Percentiles rank a stretch among this genome's conserved stretches.
phyloP scores from a whole-genome alignment of 345 rosid genomes.

The Euphorbia tirucalli region DNA sequence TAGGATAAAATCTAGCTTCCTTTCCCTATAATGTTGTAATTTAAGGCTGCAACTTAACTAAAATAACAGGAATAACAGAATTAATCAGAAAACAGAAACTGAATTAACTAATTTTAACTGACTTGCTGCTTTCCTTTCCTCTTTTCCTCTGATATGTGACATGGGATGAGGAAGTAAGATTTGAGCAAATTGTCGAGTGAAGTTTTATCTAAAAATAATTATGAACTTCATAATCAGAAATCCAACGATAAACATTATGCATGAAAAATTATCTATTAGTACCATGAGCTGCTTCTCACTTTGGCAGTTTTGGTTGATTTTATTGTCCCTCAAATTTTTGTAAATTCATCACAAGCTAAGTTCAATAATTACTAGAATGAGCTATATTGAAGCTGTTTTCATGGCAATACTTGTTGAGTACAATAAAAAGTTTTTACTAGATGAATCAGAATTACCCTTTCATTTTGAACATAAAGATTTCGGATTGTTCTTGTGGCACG shows the following conservation, averaged over 20 bases:
- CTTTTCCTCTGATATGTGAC: too few relatives aligned
- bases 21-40: too few relatives aligned
- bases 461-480: constrained; percentile 90
- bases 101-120: too few relatives aligned
- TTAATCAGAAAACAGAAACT: too few relatives aligned
- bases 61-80: too few relatives aligned
- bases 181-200: background rate
- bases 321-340: background rate
- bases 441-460: constrained; percentile 62
- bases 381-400: background rate
- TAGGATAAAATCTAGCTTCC: too few relatives aligned
- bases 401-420: background rate
- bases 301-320: background rate
- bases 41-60: too few relatives aligned
- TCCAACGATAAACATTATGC: background rate
- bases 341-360: background rate
- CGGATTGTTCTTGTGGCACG: constrained; percentile 87
- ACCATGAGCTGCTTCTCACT: background rate
- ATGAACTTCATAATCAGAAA: background rate
- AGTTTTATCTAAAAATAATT: background rate
- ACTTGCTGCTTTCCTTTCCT: too few relatives aligned
- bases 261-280: background rate
- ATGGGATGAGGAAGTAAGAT: background rate
- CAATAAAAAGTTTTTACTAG: background rate
- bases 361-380: background rate